Conservation (phyloP, 2,329 filamentous ascomycete species). For the Talaromyces marneffei region DNA sequence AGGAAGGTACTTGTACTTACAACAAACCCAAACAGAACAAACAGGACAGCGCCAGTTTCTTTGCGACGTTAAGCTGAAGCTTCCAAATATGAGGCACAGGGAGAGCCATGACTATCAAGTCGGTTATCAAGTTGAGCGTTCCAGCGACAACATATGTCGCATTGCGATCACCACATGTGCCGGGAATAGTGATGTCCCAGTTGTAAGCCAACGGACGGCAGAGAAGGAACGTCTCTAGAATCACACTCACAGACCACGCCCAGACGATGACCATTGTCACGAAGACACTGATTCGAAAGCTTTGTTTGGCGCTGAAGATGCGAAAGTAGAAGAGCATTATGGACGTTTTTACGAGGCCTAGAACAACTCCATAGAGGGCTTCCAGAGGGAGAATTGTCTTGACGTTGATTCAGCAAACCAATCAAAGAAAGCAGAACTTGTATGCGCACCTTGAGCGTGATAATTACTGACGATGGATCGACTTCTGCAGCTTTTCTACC, state of each 20-base stretch:
- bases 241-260: neutral
- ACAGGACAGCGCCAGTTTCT: neutral
- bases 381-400: neutral
- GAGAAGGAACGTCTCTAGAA: slow-evolving; percentile 2
- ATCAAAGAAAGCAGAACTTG: neutral
- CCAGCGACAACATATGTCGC: slow-evolving; percentile 2
- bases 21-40: slow-evolving; percentile 5
- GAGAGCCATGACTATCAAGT: slow-evolving; percentile 4
- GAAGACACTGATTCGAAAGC: neutral
- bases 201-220: slow-evolving; percentile 1
- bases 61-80: neutral
- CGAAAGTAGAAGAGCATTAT: slow-evolving; percentile 8
- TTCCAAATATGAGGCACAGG: slow-evolving; percentile 4
- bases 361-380: neutral
- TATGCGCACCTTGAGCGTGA: neutral
- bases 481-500: neutral
- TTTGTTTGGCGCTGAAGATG: neutral
- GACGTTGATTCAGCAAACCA: neutral
- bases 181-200: neutral
- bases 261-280: neutral
- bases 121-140: slow-evolving; percentile 1
- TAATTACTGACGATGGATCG: neutral
- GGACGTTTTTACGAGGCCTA: neutral
- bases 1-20: neutral
- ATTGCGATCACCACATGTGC: slow-evolving; percentile 5